phyloP scores from a whole-genome alignment of 1,139 yeast species.

The Dujonia santamariae region DNA sequence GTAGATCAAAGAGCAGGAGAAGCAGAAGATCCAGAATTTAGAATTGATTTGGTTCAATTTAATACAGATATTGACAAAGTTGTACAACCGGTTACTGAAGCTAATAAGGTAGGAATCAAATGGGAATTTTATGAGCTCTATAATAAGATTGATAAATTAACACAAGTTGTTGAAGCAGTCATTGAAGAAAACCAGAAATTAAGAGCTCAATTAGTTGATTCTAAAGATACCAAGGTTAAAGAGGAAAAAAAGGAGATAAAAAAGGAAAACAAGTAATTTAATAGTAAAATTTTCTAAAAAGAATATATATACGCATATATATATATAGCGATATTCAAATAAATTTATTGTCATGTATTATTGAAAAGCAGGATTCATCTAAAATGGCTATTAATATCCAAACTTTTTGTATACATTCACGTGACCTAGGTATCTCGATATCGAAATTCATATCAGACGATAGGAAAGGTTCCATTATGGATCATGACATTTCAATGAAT shows the following conservation, averaged over 20 bases:
- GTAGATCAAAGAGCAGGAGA: slow-evolving; percentile 61
- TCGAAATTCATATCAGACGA: no score
- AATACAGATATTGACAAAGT: slow-evolving; percentile 39
- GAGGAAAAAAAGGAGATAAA: slow-evolving; percentile 3
- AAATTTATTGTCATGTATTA: no score
- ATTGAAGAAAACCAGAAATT: slow-evolving; percentile 42
- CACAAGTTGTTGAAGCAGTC: slow-evolving; percentile 38
- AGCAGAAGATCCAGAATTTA: slow-evolving; percentile 67
- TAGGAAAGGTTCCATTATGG: no score
- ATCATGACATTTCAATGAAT: no score
- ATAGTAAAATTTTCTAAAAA: neutral
- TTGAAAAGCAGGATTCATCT: no score
- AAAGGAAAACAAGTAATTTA: neutral
- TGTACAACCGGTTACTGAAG: slow-evolving; percentile 57
- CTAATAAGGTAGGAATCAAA: slow-evolving; percentile 54
- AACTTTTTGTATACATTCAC: no score
- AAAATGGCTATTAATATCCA: no score
- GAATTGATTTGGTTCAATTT: slow-evolving; percentile 49
- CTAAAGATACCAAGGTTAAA: neutral
- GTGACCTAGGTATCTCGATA: no score
- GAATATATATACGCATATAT: neutral
- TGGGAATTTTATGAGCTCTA: slow-evolving; percentile 65
- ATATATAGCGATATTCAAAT: no score
- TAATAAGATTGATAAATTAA: slow-evolving; percentile 45
- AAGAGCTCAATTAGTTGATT: slow-evolving; percentile 13